Conservation (phyloP, 1,284 basidiomycete species). For the Fereydounia khargensis region DNA sequence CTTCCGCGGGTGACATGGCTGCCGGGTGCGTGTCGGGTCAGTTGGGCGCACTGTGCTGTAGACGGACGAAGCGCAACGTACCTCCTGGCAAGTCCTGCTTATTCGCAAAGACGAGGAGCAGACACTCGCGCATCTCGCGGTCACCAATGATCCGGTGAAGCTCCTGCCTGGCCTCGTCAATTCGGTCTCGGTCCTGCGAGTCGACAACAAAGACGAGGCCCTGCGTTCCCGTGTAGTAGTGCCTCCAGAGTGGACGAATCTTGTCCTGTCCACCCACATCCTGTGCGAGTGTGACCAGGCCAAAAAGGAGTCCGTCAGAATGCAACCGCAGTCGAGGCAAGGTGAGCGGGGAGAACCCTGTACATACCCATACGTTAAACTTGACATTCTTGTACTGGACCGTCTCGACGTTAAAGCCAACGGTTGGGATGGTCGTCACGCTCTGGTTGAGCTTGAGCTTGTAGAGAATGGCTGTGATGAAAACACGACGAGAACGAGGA, state of each 20-base stretch:
- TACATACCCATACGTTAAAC: conserved; percentile 48
- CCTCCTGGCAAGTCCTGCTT: conserved; percentile 98
- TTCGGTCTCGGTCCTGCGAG: conserved; percentile 81
- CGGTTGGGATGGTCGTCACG: conserved; percentile 98
- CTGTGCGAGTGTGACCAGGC: too few species aligned
- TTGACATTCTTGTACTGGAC: conserved; percentile 60
- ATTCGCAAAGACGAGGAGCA: conserved; percentile 96
- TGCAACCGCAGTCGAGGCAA: not conserved
- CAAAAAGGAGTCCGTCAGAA: not conserved
- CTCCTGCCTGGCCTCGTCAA: conserved; percentile 95
- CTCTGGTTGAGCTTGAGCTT: conserved; percentile 99
- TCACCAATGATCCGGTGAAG: conserved; percentile 94
- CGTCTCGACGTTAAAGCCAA: conserved; percentile 63
- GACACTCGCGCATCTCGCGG: conserved; percentile 95
- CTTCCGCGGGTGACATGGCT: conserved; percentile 97
- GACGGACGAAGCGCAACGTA: conserved; percentile 58
- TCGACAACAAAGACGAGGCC: conserved; percentile 70
- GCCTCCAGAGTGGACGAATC: conserved; percentile 72
- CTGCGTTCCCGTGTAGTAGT: conserved; percentile 75
- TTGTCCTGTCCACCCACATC: conserved; percentile 61
- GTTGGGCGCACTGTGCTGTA: too few species aligned
- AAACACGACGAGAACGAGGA: not conserved
- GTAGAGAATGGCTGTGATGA: conserved; percentile 80
- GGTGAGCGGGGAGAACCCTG: not conserved
- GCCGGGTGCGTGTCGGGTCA: too few species aligned